Conservation (phyloP, 2,329 filamentous ascomycete genomes). For the Aureobasidium sp. region DNA sequence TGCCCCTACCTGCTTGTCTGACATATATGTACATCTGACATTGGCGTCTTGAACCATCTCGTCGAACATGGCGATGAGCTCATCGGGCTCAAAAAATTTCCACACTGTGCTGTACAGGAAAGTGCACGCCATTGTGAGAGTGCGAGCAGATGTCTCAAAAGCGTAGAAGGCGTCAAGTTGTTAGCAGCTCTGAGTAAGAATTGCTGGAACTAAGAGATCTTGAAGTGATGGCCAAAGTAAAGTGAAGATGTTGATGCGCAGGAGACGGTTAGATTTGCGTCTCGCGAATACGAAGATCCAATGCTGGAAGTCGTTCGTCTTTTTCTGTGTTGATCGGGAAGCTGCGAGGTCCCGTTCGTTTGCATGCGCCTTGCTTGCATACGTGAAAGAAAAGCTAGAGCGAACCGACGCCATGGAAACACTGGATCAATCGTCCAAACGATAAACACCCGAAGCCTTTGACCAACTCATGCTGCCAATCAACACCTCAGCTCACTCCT, state of each 20-base stretch:
- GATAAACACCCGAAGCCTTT: neutral
- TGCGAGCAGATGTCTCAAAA: neutral
- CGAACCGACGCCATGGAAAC: no score
- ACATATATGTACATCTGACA: slow-evolving; percentile 7
- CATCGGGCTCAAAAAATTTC: slow-evolving; percentile 16
- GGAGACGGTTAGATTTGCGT: neutral
- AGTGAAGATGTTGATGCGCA: neutral
- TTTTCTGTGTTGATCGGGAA: neutral
- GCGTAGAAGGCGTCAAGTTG: neutral
- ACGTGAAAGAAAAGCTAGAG: neutral
- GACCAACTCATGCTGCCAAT: neutral
- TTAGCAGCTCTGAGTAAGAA: neutral
- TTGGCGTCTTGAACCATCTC: slow-evolving; percentile 12
- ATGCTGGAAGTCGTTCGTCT: neutral
- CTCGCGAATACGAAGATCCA: neutral
- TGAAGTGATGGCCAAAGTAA: neutral
- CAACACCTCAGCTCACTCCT: neutral
- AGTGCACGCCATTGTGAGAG: slow-evolving; percentile 16
- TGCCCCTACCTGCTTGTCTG: neutral
- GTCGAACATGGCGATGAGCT: slow-evolving; percentile 18
- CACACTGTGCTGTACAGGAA: slow-evolving; percentile 23
- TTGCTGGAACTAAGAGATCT: neutral
- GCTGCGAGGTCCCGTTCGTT: neutral
- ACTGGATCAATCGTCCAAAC: neutral
- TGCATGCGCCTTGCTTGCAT: neutral